Conservation (phyloP, 768 basidiomycete species). For the Sarcomyxa edulis region DNA sequence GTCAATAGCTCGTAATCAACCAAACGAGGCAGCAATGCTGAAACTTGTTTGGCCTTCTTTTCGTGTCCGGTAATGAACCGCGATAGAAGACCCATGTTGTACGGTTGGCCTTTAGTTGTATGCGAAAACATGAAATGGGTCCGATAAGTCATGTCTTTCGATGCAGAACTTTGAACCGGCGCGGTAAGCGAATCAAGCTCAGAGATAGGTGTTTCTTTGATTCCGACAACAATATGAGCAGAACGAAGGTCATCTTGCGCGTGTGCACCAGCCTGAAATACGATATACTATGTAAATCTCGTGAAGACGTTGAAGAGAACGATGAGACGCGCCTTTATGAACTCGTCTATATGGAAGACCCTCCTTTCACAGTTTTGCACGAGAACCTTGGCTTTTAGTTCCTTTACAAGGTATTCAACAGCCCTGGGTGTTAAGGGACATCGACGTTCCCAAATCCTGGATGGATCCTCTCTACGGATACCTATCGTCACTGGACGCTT, state of each 20-base stretch:
- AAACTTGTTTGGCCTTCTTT: slow-evolving; percentile 2
- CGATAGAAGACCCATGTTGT: slow-evolving; percentile 77
- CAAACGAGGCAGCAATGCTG: slow-evolving; percentile 37
- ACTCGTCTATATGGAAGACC: slow-evolving; percentile 63
- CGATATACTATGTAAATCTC: slow-evolving; percentile 3
- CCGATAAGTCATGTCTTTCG: slow-evolving; percentile 26
- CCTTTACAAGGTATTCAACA: slow-evolving; percentile 53
- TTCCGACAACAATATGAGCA: slow-evolving; percentile 78
- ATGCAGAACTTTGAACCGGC: slow-evolving; percentile 22
- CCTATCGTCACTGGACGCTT: slow-evolving; percentile 22
- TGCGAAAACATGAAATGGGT: slow-evolving; percentile 93
- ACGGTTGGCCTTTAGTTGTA: slow-evolving; percentile 81
- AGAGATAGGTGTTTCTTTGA: slow-evolving; percentile 78
- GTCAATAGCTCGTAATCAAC: slow-evolving; percentile 87
- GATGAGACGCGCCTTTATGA: slow-evolving; percentile 47
- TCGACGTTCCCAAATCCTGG: slow-evolving; percentile 83
- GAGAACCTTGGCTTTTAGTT: slow-evolving; percentile 58
- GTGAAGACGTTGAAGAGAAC: slow-evolving; percentile 1
- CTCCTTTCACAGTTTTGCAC: slow-evolving; percentile 74
- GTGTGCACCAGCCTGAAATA: slow-evolving; percentile 68
- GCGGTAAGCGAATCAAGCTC: slow-evolving; percentile 54
- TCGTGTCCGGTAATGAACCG: slow-evolving; percentile 41
- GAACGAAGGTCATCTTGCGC: slow-evolving; percentile 49
- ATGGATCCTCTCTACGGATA: slow-evolving; percentile 67
- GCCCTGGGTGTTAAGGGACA: slow-evolving; percentile 77